Evolutionary conservation across 1,284 basidiomycete genomes (phyloP).

Genomic region (Ceratobasidium sp.): DNA sequence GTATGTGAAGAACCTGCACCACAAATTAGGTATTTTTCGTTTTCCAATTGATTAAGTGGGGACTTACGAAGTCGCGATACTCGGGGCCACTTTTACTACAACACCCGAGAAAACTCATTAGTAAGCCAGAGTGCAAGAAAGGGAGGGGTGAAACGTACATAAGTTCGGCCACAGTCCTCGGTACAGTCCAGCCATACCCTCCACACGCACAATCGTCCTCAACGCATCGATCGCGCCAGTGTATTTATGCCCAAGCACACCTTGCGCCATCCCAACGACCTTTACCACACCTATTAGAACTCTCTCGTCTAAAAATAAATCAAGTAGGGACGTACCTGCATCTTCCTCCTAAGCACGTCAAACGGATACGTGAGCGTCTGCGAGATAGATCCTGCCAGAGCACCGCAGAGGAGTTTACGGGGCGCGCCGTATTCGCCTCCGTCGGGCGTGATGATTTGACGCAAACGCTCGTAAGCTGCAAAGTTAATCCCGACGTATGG

Average conservation of each 20-base stretch:
- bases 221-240: conserved; percentile 83
- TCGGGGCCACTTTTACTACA: conserved; percentile 88
- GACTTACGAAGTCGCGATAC: conserved; percentile 78
- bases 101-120: conserved; percentile 45
- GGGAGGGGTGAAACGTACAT: conserved; percentile 66
- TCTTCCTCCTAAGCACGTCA: conserved; percentile 89
- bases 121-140: conserved; percentile 42
- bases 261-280: conserved; percentile 82
- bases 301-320: neutral
- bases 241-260: conserved; percentile 72
- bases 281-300: neutral
- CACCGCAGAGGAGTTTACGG: conserved; percentile 78
- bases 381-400: conserved; percentile 83
- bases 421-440: conserved; percentile 65
- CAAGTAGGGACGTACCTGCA: conserved; percentile 66
- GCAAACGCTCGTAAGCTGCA: conserved; percentile 78
- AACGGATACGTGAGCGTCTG: conserved; percentile 96
- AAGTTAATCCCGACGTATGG: conserved; percentile 92
- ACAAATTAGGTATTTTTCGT: neutral
- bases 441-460: conserved; percentile 73
- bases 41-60: neutral
- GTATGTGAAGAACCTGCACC: conserved; percentile 54
- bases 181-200: conserved; percentile 82
- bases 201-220: conserved; percentile 71
- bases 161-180: conserved; percentile 93